Conservation (phyloP, 2,329 filamentous ascomycete genomes). For the Trichoderma sp. region DNA sequence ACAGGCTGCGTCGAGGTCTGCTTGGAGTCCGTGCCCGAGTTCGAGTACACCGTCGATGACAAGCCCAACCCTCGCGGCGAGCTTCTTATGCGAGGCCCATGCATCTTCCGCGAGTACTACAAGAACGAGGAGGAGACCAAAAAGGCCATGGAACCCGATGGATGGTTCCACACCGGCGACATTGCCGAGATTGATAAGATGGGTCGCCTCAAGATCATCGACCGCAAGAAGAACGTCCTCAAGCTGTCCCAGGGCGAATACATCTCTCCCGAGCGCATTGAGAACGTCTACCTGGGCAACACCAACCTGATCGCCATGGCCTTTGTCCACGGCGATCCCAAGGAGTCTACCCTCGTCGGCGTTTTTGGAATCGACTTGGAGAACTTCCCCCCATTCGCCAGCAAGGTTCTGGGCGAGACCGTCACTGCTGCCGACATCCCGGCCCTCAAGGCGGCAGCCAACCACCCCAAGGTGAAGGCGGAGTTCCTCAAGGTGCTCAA, state of each 20-base stretch:
- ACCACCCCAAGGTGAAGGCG: conserved; percentile 69
- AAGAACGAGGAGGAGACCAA: conserved; percentile 85
- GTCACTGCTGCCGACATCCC: conserved; percentile 66
- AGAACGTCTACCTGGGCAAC: conserved; percentile 89
- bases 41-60: conserved; percentile 88
- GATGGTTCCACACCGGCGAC: conserved; percentile 97
- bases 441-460: conserved; percentile 67
- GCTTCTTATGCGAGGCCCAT: conserved; percentile 78
- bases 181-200: conserved; percentile 82
- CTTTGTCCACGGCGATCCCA: conserved; percentile 87
- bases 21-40: conserved; percentile 84
- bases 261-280: conserved; percentile 93
- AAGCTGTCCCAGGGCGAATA: conserved; percentile 98
- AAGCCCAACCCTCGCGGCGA: conserved; percentile 90
- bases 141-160: conserved; percentile 80
- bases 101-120: conserved; percentile 83
- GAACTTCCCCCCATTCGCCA: conserved; percentile 77
- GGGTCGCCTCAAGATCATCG: conserved; percentile 89
- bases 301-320: conserved; percentile 75
- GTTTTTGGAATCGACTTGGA: conserved; percentile 88
- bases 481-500: conserved; percentile 80
- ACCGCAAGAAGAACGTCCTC: conserved; percentile 98
- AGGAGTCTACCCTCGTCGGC: conserved; percentile 78
- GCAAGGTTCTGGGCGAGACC: conserved; percentile 70
- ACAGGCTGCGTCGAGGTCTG: conserved; percentile 72